Evolutionary conservation across 805 yeast genomes (phyloP).

Genomic region (Huiozyma sinensis): DNA sequence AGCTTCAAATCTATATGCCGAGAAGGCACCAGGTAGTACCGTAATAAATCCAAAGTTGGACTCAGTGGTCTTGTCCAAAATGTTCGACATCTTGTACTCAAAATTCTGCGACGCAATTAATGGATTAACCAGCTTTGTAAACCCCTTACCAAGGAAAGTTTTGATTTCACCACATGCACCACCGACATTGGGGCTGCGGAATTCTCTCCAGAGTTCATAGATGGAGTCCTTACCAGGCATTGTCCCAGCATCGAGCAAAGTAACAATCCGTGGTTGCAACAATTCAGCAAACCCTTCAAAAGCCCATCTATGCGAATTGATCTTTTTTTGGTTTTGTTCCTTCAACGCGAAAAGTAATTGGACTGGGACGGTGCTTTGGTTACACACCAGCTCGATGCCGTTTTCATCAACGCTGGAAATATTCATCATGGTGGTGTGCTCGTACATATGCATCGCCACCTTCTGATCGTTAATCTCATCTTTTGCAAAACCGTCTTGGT

Average conservation of each 20-base stretch:
- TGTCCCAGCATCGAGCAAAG: slow-evolving; percentile 89
- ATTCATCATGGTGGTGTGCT: slow-evolving; percentile 87
- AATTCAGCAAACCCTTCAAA: slow-evolving; percentile 84
- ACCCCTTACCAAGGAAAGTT: slow-evolving; percentile 63
- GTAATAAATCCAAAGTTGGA: slow-evolving; percentile 89
- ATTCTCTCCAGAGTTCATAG: slow-evolving; percentile 83
- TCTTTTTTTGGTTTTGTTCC: slow-evolving; percentile 80
- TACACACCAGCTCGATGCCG: slow-evolving; percentile 44
- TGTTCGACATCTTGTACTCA: slow-evolving; percentile 92
- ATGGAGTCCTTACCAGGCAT: slow-evolving; percentile 77
- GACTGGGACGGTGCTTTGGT: slow-evolving; percentile 57
- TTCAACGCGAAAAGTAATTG: slow-evolving; percentile 84
- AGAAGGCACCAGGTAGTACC: slow-evolving; percentile 93
- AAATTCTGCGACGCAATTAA: slow-evolving; percentile 93
- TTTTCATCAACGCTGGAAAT: slow-evolving; percentile 55
- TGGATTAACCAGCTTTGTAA: slow-evolving; percentile 58
- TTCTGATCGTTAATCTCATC: slow-evolving; percentile 73
- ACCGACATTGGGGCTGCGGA: slow-evolving; percentile 69
- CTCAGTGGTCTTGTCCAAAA: slow-evolving; percentile 92
- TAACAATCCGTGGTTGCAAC: slow-evolving; percentile 71
- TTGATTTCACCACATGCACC: slow-evolving; percentile 98
- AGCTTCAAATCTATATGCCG: slow-evolving; percentile 85
- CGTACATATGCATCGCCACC: slow-evolving; percentile 83
- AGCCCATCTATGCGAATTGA: slow-evolving; percentile 95
- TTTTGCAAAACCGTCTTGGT: slow-evolving; percentile 93